Evolutionary conservation across 2,329 filamentous ascomycete genomes (phyloP).

Genomic region (Pestalotiopsis sp.): DNA sequence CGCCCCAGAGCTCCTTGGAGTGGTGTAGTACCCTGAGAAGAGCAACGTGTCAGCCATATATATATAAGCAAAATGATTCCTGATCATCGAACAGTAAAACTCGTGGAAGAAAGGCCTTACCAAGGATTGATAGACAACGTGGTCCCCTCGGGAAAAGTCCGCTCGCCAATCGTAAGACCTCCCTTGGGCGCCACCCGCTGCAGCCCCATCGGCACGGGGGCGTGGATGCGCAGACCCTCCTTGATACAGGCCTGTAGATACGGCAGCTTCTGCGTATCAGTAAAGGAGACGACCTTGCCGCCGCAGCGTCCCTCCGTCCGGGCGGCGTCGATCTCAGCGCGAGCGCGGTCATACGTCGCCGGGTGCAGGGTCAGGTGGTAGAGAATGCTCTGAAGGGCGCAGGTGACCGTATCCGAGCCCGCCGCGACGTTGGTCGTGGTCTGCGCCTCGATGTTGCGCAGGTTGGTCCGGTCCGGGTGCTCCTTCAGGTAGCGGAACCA

Average conservation of each 20-base stretch:
- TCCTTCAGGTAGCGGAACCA: conserved; percentile 2
- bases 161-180: conserved; percentile 7
- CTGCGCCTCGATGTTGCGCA: conserved; percentile 8
- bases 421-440: conserved; percentile 1
- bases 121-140: conserved; percentile 10
- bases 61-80: too few relatives aligned
- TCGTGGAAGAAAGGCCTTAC: too few relatives aligned
- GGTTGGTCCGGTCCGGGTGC: conserved; percentile 10
- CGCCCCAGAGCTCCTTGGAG: conserved; percentile 10
- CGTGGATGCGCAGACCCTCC: conserved; percentile 25
- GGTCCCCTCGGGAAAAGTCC: conserved; percentile 12
- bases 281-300: conserved; percentile 13
- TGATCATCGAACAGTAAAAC: too few relatives aligned
- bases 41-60: neutral
- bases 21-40: neutral
- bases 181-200: conserved; percentile 1
- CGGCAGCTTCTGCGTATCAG: conserved; percentile 21
- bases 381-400: conserved; percentile 11
- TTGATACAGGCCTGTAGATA: conserved; percentile 28
- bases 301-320: conserved; percentile 8
- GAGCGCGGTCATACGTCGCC: conserved; percentile 6
- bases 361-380: conserved; percentile 10
- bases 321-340: conserved; percentile 16
- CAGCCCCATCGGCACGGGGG: conserved; percentile 17
- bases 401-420: conserved; percentile 9